Percentiles rank a stretch among this genome's conserved stretches.
phyloP scores from a whole-genome alignment of 805 yeast species.

The Saccharomyces kudriavzevii region DNA sequence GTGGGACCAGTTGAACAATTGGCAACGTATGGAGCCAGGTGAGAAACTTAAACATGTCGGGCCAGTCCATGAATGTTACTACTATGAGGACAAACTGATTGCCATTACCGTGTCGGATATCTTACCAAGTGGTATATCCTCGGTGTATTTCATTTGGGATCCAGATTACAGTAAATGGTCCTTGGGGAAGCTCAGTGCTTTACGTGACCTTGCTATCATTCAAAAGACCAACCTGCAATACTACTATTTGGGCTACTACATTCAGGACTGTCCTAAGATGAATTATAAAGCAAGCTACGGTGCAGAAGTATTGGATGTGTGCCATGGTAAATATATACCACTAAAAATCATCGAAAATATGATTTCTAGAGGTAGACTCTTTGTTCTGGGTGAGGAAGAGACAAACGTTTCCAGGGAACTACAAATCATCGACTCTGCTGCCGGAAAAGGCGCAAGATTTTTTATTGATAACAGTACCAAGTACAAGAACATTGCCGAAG shows the following conservation, averaged over 20 bases:
- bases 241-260: constrained; percentile 75
- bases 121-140: constrained; percentile 66
- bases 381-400: constrained; percentile 10
- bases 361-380: constrained; percentile 23
- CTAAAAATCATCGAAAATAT: constrained; percentile 11
- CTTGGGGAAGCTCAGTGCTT: constrained; percentile 69
- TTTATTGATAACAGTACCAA: background rate
- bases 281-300: constrained; percentile 71
- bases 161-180: constrained; percentile 65
- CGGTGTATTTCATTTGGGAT: constrained; percentile 85
- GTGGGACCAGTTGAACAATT: constrained; percentile 29
- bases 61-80: constrained; percentile 74
- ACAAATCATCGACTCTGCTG: constrained; percentile 2
- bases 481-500: constrained; percentile 29
- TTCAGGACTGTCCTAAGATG: constrained; percentile 77
- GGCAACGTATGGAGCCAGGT: constrained; percentile 27
- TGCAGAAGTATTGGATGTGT: constrained; percentile 58
- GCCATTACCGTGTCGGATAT: constrained; percentile 75
- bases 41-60: constrained; percentile 35
- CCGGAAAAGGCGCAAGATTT: constrained; percentile 2
- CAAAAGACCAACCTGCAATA: constrained; percentile 34
- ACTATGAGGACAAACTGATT: constrained; percentile 49
- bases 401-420: constrained; percentile 4
- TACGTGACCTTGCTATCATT: constrained; percentile 56
- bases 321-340: constrained; percentile 37